A percentile compares a stretch with the other conserved stretches of the same genome.
Evolutionary conservation across 2,329 filamentous ascomycete species (phyloP).

Genomic region (Beauveria rudraprayagi): DNA sequence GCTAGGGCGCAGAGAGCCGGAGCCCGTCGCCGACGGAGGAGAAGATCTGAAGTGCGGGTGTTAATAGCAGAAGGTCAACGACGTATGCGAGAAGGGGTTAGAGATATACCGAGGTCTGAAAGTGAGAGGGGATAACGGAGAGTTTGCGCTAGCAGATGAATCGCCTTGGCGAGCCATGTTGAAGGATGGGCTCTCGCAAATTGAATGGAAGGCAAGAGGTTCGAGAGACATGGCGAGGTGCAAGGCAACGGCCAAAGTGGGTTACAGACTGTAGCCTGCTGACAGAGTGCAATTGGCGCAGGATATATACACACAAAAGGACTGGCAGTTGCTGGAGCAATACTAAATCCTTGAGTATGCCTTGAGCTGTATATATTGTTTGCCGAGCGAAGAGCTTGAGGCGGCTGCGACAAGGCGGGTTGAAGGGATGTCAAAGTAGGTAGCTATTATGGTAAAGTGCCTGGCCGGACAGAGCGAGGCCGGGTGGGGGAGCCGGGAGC

Average conservation of each 20-base stretch:
- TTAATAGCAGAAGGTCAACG: not conserved
- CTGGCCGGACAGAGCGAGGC: conserved; percentile 1
- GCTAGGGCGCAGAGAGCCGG: conserved; percentile 42
- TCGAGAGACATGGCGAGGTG: not conserved
- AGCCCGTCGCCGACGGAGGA: conserved; percentile 31
- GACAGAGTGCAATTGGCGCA: not conserved
- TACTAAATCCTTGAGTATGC: not conserved
- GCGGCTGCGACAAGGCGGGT: not conserved
- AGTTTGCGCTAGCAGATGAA: not conserved
- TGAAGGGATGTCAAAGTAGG: not conserved
- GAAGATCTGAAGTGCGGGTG: conserved; percentile 23
- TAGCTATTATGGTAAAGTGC: not conserved
- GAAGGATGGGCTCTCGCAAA: not conserved
- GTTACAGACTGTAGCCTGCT: not conserved
- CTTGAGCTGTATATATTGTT: not conserved
- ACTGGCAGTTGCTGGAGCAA: not conserved
- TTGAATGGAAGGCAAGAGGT: not conserved
- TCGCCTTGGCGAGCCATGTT: conserved; percentile 3
- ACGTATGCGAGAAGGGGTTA: not conserved
- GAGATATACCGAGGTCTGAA: conserved; percentile 42
- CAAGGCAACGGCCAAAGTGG: not conserved
- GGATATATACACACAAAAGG: not conserved
- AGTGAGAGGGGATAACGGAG: conserved; percentile 36
- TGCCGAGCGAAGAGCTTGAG: not conserved
- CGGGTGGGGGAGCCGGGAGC: not conserved